phyloP scores from a whole-genome alignment of 257 asterid genomes.

The Parsonsia alboflavescens region DNA sequence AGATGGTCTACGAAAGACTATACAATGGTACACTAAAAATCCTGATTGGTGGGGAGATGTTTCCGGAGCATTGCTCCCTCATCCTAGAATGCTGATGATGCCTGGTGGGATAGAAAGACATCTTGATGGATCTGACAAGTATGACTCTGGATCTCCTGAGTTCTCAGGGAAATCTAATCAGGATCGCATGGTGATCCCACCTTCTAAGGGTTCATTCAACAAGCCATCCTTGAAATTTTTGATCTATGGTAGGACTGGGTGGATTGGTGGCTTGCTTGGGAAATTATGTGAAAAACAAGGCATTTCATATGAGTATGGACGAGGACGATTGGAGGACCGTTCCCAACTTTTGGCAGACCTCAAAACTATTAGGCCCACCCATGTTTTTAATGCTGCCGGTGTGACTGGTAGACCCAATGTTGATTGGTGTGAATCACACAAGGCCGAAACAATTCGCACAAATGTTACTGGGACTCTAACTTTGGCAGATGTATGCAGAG shows the following conservation, averaged over 20 bases:
- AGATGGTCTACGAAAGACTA: constrained; percentile 84
- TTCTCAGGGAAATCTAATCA: constrained; percentile 37
- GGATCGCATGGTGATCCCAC: constrained; percentile 47
- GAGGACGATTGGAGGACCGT: constrained; percentile 81
- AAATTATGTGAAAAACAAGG: constrained; percentile 88
- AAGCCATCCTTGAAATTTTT: constrained; percentile 67
- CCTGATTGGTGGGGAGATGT: constrained; percentile 99
- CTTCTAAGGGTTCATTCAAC: constrained; percentile 37
- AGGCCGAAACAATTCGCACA: constrained; percentile 74
- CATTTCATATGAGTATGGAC: constrained; percentile 76
- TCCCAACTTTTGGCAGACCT: constrained; percentile 61
- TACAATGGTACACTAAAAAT: constrained; percentile 76
- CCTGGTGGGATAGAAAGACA: constrained; percentile 77
- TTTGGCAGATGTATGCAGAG: constrained; percentile 89
- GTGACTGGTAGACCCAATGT: constrained; percentile 98
- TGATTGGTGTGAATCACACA: constrained; percentile 96
- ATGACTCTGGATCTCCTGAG: constrained; percentile 49
- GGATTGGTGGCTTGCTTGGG: constrained; percentile 96
- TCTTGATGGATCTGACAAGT: constrained; percentile 64
- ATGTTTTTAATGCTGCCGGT: constrained; percentile 93
- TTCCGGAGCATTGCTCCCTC: constrained; percentile 95
- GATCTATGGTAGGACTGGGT: constrained; percentile 91
- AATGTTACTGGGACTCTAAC: constrained; percentile 89
- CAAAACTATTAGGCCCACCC: constrained; percentile 68
- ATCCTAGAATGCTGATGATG: constrained; percentile 95